phyloP scores from a whole-genome alignment of 208 protist genomes.

The Leishmania aethiopica region DNA sequence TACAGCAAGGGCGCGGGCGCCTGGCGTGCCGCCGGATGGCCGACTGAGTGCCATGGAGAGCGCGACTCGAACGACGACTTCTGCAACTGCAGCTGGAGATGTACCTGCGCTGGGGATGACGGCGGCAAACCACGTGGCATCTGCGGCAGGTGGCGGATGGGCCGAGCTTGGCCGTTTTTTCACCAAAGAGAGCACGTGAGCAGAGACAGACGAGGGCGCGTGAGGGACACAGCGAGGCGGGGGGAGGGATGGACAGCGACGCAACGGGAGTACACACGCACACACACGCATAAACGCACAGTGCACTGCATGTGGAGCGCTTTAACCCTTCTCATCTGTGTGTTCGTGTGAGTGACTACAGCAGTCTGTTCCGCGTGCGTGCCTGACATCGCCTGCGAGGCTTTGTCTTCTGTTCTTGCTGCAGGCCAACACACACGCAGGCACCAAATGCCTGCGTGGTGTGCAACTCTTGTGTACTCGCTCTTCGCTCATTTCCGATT shows the following conservation, averaged over 20 bases:
- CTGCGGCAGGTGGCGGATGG: background rate
- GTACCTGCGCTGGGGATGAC: background rate
- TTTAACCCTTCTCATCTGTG: background rate
- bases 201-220: background rate
- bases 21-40: background rate
- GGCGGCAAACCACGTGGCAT: background rate
- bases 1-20: background rate
- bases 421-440: conserved; percentile 14
- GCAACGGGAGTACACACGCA: background rate
- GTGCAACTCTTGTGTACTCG: background rate
- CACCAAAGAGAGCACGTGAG: conserved; percentile 8
- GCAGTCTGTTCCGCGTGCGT: background rate
- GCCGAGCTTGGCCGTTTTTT: background rate
- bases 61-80: background rate
- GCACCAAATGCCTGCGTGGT: background rate
- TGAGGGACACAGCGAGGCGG: background rate
- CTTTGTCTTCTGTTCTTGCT: background rate
- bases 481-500: background rate
- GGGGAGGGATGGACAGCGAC: background rate
- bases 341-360: background rate
- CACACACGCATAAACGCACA: background rate
- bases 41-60: background rate
- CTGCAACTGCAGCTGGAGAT: background rate
- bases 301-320: background rate
- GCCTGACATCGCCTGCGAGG: background rate